Base-by-base conservation (phyloP, 371 early-diverging fungal genomes). In the Blastocladiella emersonii region DNA sequence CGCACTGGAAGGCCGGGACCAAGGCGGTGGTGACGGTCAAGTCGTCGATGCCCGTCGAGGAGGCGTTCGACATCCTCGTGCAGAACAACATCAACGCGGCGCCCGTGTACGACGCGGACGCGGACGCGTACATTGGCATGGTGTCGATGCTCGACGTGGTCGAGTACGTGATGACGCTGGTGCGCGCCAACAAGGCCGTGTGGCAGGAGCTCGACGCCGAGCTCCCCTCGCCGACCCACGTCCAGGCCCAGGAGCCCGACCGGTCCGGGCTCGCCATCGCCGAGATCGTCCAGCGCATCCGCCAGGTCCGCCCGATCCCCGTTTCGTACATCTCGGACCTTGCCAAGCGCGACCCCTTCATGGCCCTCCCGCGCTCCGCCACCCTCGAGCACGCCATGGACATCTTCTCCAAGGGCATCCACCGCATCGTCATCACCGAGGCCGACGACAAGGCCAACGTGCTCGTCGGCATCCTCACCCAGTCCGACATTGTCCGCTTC, bases 1-100 rank as follows among this genome's bases (percentile, higher is more conserved):
- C 53, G 30, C 53, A 51, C 53, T 51, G 53, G 53, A 51, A 51
- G 32, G 10, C 30, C 53, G 32, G 15, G 30, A 48, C 21, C 23
- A 8, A 21, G 23, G 53, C 10, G 30, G 30, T 30, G 3, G 53
- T 51, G 15, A 51, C 53, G 27, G 56, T 56, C 56, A 15, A 56
- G 3, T 32, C 59, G 32, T 25, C 36, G 4, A 37, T 41, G 43
- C 4, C 37, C 19, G 35, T 15, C 41, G 59, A 59, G 43, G 59
- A 37, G 8, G 37, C 59, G 27, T 43, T 59, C 37, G 37, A 37
- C 44, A 7, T 10, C 25, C 44, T 59, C 30, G 41, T 59, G 17
- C n/a, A 59, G 8, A 7, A 59, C 32, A 59, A 59, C 27, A 59
- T 59, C 59, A 59, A 59, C 32, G 59, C 59, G 3, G 59, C 59